Evolutionary conservation across 306 rosid genomes (phyloP), one percentile per base, ranked within the genome.

Genomic region (Pterocarpus santalinus): DNA sequence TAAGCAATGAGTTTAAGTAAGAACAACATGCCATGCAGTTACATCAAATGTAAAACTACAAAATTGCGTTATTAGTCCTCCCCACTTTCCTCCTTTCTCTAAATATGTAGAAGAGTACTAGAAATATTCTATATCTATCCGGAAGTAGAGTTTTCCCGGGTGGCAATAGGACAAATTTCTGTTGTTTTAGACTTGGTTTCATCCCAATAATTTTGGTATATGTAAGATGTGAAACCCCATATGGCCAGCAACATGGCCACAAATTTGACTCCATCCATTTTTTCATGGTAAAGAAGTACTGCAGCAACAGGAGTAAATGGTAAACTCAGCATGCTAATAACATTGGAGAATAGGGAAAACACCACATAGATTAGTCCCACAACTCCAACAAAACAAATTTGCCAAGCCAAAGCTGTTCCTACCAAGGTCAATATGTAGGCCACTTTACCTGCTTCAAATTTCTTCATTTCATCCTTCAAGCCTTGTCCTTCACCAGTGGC

Each of bases 261-360:
- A 84, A 86, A 60, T 89, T 90, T 90, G 0, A 89, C 81, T 2
- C 84, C 93, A 61, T 84, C 88, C 91, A 90, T 85, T 52, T 78
- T 47, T 78, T 92, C 97, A 76, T 86, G 93, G 79, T 90, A 89
- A 63, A 86, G 63, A 39, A 90, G 41, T 58, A 92, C 85, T 11
- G 93, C 81, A 64, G 92, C 93, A 39, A 89, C 82, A 16, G 95
- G 97, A 10, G 90, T 88, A 76, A 90, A 79, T 44, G 93, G 95
- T 69, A 92, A 82, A 28, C 91, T 90, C 62, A 86, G 68, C 39
- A 93, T 92, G 75, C 97, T 90, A 49, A 92, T 88, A 15, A 90
- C 91, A 66, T 92, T 90, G 10, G 97, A 92, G 88, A 92, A 92
- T 28, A 92, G 85, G 15, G 95, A 88, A 62, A 93, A 87, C 28